Conservation (phyloP, 1,284 basidiomycete species). For the Cystobasidium sp. region DNA sequence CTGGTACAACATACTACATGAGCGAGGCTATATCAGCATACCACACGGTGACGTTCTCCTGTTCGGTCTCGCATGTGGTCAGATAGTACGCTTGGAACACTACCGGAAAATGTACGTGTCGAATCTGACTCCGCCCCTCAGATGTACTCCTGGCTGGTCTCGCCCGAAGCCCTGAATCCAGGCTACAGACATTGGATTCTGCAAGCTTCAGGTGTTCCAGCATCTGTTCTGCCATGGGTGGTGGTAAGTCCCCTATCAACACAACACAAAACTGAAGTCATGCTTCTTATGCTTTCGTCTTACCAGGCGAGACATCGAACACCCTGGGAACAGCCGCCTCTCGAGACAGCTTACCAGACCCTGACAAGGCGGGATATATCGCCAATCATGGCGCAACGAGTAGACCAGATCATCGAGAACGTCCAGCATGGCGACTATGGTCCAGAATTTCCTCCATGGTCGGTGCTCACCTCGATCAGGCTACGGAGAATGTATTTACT, state of each 20-base stretch:
- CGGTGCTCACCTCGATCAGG: not conserved
- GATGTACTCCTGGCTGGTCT: conserved; percentile 74
- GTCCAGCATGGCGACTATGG: conserved; percentile 58
- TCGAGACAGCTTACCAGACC: conserved; percentile 22
- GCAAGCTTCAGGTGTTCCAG: conserved; percentile 70
- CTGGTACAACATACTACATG: conserved; percentile 74
- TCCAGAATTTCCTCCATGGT: conserved; percentile 27
- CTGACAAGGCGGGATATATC: conserved; percentile 51
- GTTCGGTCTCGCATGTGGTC: conserved; percentile 81
- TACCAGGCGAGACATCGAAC: conserved; percentile 54
- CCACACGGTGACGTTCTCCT: conserved; percentile 84
- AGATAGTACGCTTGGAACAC: conserved; percentile 63
- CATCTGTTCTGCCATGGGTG: conserved; percentile 62
- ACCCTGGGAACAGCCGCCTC: conserved; percentile 25
- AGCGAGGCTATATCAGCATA: conserved; percentile 67
- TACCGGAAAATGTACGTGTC: not conserved
- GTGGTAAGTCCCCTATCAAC: not conserved
- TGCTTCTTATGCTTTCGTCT: conserved; percentile 54
- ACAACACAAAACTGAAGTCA: conserved; percentile 54
- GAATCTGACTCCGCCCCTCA: not conserved
- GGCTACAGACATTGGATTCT: conserved; percentile 75
- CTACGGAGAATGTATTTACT: not conserved
- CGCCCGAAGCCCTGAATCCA: conserved; percentile 78
- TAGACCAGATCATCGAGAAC: conserved; percentile 53
- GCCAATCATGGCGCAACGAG: conserved; percentile 48